Conservation (phyloP, 805 yeast species). For the Candida quercuum region DNA sequence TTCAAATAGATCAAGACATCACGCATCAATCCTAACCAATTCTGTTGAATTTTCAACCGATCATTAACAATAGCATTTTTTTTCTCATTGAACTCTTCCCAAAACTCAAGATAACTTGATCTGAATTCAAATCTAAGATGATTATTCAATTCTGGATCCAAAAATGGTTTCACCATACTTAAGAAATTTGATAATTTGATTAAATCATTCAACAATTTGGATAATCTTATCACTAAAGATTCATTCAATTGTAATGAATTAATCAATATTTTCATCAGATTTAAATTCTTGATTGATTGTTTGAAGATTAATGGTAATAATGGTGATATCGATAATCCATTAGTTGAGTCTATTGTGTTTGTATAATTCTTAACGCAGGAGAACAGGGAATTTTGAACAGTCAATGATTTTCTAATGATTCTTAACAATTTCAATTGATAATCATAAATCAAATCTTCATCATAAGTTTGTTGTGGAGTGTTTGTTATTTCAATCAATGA, state of each 20-base stretch:
- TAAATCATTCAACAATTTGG: slow-evolving; percentile 22
- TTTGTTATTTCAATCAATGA: slow-evolving; percentile 30
- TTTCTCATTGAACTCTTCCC: slow-evolving; percentile 21
- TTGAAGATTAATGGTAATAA: slow-evolving; percentile 24
- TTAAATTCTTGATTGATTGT: slow-evolving; percentile 22
- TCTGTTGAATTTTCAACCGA: slow-evolving; percentile 2
- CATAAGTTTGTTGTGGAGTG: slow-evolving; percentile 8
- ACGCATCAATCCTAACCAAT: slow-evolving; percentile 20
- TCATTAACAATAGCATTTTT: background rate
- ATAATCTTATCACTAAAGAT: slow-evolving; percentile 17
- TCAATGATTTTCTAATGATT: slow-evolving; percentile 27
- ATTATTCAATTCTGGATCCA: slow-evolving; percentile 18
- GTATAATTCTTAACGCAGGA: slow-evolving; percentile 12
- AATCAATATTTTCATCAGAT: slow-evolving; percentile 23
- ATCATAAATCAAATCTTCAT: slow-evolving; percentile 30
- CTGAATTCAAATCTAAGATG: slow-evolving; percentile 18
- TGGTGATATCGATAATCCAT: slow-evolving; percentile 17
- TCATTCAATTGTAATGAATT: slow-evolving; percentile 24
- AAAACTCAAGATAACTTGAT: slow-evolving; percentile 14
- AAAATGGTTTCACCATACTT: slow-evolving; percentile 25
- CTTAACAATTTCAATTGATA: slow-evolving; percentile 35
- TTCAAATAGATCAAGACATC: slow-evolving; percentile 16
- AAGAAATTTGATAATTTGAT: slow-evolving; percentile 22
- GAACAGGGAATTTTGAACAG: slow-evolving; percentile 10
- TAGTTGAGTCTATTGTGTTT: slow-evolving; percentile 18